Base-by-base conservation (phyloP, 352 stramenopile genomes). In the Globisporangium rhizosaccharum region DNA sequence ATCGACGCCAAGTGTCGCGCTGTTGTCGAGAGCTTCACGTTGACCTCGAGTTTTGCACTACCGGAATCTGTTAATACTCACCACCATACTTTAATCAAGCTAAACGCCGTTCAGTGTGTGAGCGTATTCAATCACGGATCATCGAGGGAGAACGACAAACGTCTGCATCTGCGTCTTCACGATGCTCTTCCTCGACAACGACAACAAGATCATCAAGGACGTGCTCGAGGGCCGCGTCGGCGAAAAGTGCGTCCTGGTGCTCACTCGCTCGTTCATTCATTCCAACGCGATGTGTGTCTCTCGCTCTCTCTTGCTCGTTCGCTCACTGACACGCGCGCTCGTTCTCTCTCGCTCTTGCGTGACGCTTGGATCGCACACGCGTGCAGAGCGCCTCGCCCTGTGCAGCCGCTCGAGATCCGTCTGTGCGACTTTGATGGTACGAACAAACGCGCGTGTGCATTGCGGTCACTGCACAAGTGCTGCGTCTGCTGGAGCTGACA, bases 121-220 rank as follows among this genome's bases (percentile, higher is more conserved):
- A 9, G 44, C 18, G 20, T 49, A 49, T 49, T 49, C 44, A 28
- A 49, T 23, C 41, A 20, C 41, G 41, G 41, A n/a, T 20, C 15
- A 46, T 9, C 41, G 14, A 46, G 41, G 15, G 18, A 46, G 18
- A 18, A n/a, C 41, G 41, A 17, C 17, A 3, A 46, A 44, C 37
- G 39, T 14, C 39, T 44, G 48, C 45, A 10, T 26, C 45, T 28
- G 28, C 45, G 18, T 26, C 47, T 17, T 14, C 18, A 36, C 26
- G 44, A 94, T 94, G 85, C 68, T 94, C 53, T 91, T 91, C 69
- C 72, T 94, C 30, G 85, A 94, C 66, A 72, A 79, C 59, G 82
- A 92, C 68, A 92, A 91, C 76, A 94, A 94, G 77, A 92, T 94
- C 65, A 79, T 94, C 42, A 90, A 92, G 70, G 82, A 92, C 70